Conservation (phyloP, 805 yeast genomes). For the Cyberlindnera saturnus region DNA sequence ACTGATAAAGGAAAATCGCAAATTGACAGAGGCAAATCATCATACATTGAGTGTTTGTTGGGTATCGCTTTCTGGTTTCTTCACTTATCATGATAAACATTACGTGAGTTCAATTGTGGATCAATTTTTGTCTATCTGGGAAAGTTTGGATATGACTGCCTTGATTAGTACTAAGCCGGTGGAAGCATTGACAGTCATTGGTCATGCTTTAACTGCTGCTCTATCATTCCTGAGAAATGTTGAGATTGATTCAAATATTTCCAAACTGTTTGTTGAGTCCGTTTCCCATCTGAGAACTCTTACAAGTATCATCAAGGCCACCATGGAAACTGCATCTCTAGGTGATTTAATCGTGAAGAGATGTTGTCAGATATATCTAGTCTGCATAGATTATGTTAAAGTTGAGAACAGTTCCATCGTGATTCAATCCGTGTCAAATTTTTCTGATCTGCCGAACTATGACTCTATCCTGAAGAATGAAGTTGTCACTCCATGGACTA, state of each 20-base stretch:
- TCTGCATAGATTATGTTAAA: conserved; percentile 22
- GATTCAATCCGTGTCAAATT: conserved; percentile 33
- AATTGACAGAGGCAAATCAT: conserved; percentile 27
- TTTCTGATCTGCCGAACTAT: conserved; percentile 33
- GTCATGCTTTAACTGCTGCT: conserved; percentile 54
- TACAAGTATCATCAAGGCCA: conserved; percentile 6
- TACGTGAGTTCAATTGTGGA: conserved; percentile 50
- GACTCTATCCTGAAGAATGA: conserved; percentile 11
- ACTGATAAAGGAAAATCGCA: conserved; percentile 29
- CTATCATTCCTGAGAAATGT: conserved; percentile 39
- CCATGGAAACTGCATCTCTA: background rate
- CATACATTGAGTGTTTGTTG: conserved; percentile 44
- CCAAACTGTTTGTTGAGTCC: conserved; percentile 39
- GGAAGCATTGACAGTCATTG: conserved; percentile 44
- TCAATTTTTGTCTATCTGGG: conserved; percentile 61
- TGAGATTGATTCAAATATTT: conserved; percentile 39
- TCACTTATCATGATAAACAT: conserved; percentile 48
- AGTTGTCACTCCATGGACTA: conserved; percentile 12
- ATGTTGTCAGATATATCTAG: conserved; percentile 39
- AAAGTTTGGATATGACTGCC: conserved; percentile 31
- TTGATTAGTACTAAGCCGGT: conserved; percentile 2
- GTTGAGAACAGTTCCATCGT: conserved; percentile 24
- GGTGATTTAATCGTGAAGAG: conserved; percentile 34
- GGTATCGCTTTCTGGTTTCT: conserved; percentile 57
- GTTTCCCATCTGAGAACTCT: conserved; percentile 14